A percentile compares a stretch with the other conserved stretches of the same genome.
phyloP scores from a whole-genome alignment of 139 green algal species.

The Micractinium sp. region DNA sequence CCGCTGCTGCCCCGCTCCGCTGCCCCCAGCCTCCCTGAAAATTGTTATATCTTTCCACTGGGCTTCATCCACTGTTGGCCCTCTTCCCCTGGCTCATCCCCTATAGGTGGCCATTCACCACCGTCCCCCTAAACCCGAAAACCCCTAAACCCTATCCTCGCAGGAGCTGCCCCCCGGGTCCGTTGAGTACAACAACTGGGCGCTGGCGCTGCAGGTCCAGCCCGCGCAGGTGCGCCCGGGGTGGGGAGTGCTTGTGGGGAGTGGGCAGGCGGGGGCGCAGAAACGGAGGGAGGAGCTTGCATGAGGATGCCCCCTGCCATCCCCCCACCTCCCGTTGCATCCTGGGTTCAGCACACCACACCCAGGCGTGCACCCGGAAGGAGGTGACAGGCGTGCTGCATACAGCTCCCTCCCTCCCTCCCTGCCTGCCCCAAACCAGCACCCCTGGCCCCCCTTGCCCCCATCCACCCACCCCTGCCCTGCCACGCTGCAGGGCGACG shows the following conservation, averaged over 20 bases:
- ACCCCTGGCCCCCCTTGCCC: neutral
- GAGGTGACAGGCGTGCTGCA: too few species aligned
- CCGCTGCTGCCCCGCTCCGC: neutral
- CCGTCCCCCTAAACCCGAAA: too few species aligned
- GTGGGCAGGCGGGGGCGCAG: too few species aligned
- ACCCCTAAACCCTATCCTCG: neutral
- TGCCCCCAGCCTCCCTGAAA: neutral
- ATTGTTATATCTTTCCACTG: too few species aligned
- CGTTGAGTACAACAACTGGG: constrained; percentile 55
- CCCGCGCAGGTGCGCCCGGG: constrained; percentile 14
- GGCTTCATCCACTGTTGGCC: neutral
- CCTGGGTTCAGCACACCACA: neutral
- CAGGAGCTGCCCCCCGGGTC: constrained; percentile 42
- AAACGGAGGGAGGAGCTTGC: neutral
- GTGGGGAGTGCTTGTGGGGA: neutral
- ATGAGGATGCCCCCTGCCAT: neutral
- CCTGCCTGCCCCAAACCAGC: neutral
- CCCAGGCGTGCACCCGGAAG: neutral
- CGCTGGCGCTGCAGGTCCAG: constrained; percentile 37
- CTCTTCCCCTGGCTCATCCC: neutral
- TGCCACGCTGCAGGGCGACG: neutral
- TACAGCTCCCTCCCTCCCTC: too few species aligned
- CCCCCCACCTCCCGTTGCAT: too few species aligned
- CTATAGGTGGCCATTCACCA: neutral
- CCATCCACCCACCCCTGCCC: neutral